These are phyloP conservation scores for Spirogloea muscicola DNA, from an alignment of 139 green algal species.

Conservation along the genomic window DNA sequence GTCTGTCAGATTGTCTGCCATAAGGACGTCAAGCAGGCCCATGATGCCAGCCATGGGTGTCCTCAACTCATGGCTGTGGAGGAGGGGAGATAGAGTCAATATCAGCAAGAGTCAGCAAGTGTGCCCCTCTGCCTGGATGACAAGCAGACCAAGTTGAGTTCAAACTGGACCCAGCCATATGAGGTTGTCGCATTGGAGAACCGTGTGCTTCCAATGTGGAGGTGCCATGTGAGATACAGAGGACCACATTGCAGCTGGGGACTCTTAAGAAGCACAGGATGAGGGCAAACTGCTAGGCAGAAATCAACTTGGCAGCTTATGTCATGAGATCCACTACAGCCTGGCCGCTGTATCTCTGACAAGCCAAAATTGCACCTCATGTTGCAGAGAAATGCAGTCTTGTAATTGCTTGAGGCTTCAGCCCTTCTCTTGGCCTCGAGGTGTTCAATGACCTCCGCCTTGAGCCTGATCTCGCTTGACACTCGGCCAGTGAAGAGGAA, in stretches of 20 bases:
- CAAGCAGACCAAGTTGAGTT: neutral
- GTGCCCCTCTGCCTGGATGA: neutral
- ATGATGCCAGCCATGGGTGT: constrained; percentile 62
- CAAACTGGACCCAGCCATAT: neutral
- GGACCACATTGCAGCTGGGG: neutral
- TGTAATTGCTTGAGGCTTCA: constrained; percentile 25
- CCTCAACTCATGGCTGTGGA: constrained; percentile 54
- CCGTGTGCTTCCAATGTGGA: too few species aligned
- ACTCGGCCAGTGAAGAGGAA: too few species aligned
- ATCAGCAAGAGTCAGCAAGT: neutral
- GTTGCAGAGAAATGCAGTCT: constrained; percentile 33
- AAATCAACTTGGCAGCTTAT: neutral
- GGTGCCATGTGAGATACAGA: too few species aligned
- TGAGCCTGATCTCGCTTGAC: too few species aligned
- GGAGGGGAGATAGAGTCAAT: neutral
- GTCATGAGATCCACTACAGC: neutral
- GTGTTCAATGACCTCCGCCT: constrained; percentile 23
- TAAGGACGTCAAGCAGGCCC: constrained; percentile 43
- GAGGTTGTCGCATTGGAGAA: too few species aligned
- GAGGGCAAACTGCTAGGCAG: neutral
- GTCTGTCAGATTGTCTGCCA: constrained; percentile 13
- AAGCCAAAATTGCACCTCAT: constrained; percentile 17
- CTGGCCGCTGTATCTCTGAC: neutral
- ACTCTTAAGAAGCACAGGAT: neutral
- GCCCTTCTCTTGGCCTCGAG: constrained; percentile 11